Percentiles rank a stretch among this genome's conserved stretches.
These are phyloP conservation scores for Beauveria sp. DNA, from an alignment of 2,329 filamentous ascomycete genomes.

Conservation along the genomic window DNA sequence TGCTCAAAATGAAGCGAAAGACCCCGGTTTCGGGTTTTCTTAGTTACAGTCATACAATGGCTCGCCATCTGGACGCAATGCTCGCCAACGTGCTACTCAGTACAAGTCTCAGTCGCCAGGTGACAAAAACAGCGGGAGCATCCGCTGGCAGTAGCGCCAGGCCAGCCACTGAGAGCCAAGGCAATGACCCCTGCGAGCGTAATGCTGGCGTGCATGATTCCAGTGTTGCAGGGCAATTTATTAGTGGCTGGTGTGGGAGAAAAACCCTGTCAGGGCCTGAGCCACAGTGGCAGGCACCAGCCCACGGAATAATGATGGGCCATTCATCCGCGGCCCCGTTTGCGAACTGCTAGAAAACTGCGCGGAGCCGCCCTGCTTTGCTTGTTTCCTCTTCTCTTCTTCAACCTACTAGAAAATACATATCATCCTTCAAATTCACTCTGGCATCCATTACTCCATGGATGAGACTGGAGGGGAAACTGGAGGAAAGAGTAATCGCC, in stretches of 20 bases:
- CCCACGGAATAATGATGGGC: conserved; percentile 1
- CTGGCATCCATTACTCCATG: conserved; percentile 47
- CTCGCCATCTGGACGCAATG: not conserved
- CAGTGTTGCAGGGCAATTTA: not conserved
- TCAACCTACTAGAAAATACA: conserved; percentile 37
- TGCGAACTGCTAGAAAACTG: conserved; percentile 3
- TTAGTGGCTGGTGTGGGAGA: not conserved
- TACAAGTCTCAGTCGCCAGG: not conserved
- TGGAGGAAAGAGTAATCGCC: conserved; percentile 52
- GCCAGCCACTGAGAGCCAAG: conserved; percentile 5
- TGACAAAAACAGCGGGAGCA: conserved; percentile 6
- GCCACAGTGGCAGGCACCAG: not conserved
- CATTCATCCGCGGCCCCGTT: conserved; percentile 18
- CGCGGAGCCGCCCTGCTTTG: not conserved
- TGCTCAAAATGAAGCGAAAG: too few relatives aligned
- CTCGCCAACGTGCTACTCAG: not conserved
- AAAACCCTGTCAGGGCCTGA: not conserved
- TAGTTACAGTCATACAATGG: too few relatives aligned
- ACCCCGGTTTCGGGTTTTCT: too few relatives aligned
- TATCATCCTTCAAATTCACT: conserved; percentile 60
- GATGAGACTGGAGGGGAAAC: conserved; percentile 60
- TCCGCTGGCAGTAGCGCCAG: not conserved
- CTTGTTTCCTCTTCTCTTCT: conserved; percentile 19
- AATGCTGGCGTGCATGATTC: not conserved
- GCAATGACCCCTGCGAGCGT: conserved; percentile 8